Evolutionary conservation across 2,329 filamentous ascomycete genomes (phyloP).

Genomic region (Neonectria hederae): DNA sequence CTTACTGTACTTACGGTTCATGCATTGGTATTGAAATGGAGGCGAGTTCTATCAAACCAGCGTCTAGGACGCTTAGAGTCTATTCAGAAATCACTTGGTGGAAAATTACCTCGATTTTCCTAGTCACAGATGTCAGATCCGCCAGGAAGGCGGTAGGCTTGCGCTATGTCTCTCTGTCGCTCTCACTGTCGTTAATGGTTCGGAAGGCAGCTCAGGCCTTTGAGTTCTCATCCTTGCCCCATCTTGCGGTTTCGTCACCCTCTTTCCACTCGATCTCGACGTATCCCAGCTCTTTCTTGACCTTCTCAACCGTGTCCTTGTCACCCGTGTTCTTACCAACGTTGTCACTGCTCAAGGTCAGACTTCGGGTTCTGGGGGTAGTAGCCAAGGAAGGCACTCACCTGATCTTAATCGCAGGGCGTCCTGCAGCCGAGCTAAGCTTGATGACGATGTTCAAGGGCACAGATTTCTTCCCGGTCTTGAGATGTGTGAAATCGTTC

Average conservation of each 20-base stretch:
- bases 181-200: slow-evolving; percentile 1
- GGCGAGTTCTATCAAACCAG: not conserved
- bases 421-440: slow-evolving; percentile 83
- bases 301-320: slow-evolving; percentile 76
- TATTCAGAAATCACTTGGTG: slow-evolving; percentile 14
- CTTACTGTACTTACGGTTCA: not conserved
- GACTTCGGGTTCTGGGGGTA: not conserved
- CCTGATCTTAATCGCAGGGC: slow-evolving; percentile 89
- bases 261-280: slow-evolving; percentile 84
- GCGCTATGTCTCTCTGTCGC: slow-evolving; percentile 17
- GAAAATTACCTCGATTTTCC: not conserved
- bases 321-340: slow-evolving; percentile 95
- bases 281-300: slow-evolving; percentile 89
- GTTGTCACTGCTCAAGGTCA: slow-evolving; percentile 68
- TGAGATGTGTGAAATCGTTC: slow-evolving; percentile 84
- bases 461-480: slow-evolving; percentile 81
- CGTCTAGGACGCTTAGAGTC: slow-evolving; percentile 9
- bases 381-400: slow-evolving; percentile 28
- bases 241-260: slow-evolving; percentile 84
- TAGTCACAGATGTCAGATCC: not conserved
- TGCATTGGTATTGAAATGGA: slow-evolving; percentile 2
- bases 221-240: slow-evolving; percentile 64
- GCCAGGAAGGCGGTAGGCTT: slow-evolving; percentile 1
- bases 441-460: slow-evolving; percentile 99
- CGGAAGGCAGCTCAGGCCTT: slow-evolving; percentile 17